Evolutionary conservation across 1,284 basidiomycete genomes (phyloP).

Genomic region (Hypsizygus ulmarius): DNA sequence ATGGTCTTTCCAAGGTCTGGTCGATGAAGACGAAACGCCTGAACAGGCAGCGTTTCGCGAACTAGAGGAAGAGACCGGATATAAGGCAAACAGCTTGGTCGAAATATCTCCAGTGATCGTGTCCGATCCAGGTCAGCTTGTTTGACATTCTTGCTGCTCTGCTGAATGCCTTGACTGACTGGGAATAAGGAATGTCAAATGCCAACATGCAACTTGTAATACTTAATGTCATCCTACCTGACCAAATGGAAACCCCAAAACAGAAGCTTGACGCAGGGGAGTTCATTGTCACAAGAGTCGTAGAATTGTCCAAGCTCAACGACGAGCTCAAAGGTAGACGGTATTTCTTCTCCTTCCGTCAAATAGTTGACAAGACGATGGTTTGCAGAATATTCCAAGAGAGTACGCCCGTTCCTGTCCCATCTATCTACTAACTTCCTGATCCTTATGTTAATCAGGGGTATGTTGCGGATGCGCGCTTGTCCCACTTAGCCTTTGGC

Average conservation of each 20-base stretch:
- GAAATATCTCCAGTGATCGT: slow-evolving; percentile 71
- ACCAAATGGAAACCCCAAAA: slow-evolving; percentile 55
- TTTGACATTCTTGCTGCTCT: background rate
- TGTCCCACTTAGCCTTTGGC: slow-evolving; percentile 73
- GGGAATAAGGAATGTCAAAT: slow-evolving; percentile 73
- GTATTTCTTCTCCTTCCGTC: background rate
- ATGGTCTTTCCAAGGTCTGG: slow-evolving; percentile 52
- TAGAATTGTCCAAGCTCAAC: slow-evolving; percentile 65
- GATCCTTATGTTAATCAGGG: slow-evolving; percentile 40
- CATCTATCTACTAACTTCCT: background rate
- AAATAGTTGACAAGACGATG: background rate
- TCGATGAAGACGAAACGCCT: slow-evolving; percentile 77
- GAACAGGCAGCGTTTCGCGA: slow-evolving; percentile 82
- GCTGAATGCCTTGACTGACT: background rate
- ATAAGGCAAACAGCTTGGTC: slow-evolving; percentile 59
- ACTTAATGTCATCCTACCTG: slow-evolving; percentile 60
- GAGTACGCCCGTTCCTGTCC: slow-evolving; percentile 35
- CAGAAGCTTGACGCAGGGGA: slow-evolving; percentile 80
- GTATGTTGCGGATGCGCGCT: slow-evolving; percentile 74
- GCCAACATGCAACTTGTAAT: slow-evolving; percentile 79
- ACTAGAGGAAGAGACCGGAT: slow-evolving; percentile 90
- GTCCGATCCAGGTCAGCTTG: slow-evolving; percentile 67
- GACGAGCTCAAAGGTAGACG: slow-evolving; percentile 61
- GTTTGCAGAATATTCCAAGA: slow-evolving; percentile 60
- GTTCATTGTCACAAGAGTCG: slow-evolving; percentile 72